phyloP scores from a whole-genome alignment of 78 protist genomes.

The Paulinella micropora region DNA sequence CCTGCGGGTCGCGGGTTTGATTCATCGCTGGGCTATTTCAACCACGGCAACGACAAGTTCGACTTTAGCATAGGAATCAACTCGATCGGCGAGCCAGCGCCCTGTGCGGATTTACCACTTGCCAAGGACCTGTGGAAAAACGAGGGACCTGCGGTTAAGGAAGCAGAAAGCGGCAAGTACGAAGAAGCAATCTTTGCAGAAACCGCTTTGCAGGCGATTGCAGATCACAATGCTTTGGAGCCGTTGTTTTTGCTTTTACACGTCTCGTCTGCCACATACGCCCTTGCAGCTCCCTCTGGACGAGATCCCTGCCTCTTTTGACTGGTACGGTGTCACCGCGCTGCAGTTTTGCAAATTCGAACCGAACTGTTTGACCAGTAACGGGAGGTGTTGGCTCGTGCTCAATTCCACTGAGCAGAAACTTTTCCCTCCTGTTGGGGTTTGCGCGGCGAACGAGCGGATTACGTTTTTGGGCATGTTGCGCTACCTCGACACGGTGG shows the following conservation, averaged over 20 bases:
- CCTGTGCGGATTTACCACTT: not conserved
- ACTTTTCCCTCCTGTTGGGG: too few relatives aligned
- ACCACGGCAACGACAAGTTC: not conserved
- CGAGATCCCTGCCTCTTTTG: too few relatives aligned
- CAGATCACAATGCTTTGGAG: not conserved
- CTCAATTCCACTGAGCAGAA: too few relatives aligned
- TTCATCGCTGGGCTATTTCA: conserved; percentile 5
- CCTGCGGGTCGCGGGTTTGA: conserved; percentile 24
- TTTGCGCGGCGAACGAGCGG: too few relatives aligned
- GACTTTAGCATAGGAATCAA: not conserved
- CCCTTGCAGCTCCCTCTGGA: not conserved
- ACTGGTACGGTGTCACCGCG: too few relatives aligned
- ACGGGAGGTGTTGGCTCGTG: too few relatives aligned
- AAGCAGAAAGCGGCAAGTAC: not conserved
- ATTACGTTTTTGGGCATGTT: not conserved
- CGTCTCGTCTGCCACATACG: not conserved
- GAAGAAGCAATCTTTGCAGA: not conserved
- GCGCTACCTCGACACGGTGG: not conserved
- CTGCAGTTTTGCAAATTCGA: too few relatives aligned
- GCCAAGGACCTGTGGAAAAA: not conserved
- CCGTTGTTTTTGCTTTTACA: not conserved
- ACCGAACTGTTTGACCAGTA: too few relatives aligned
- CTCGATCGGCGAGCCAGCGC: not conserved
- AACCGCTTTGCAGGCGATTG: not conserved
- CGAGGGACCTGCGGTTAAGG: not conserved